phyloP scores from a whole-genome alignment of 305 asterid genomes.

The Fraxinus sp. region DNA sequence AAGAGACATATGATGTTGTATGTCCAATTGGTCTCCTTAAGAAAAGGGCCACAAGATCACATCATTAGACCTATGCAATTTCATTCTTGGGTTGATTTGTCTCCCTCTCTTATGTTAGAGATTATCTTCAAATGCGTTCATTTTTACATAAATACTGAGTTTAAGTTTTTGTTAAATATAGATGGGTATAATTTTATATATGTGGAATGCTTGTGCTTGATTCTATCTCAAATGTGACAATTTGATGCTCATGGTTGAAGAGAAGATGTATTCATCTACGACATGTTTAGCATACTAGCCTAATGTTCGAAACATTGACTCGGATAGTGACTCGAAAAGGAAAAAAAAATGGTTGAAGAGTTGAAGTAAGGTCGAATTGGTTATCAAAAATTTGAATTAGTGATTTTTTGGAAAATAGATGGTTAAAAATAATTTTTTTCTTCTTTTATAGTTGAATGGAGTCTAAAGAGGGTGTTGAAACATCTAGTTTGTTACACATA shows the following conservation, averaged over 20 bases:
- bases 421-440: background rate
- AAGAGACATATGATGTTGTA: constrained; percentile 40
- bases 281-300: background rate
- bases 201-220: background rate
- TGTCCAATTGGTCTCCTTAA: constrained; percentile 43
- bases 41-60: constrained; percentile 9
- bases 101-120: background rate
- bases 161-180: background rate
- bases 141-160: background rate
- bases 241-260: background rate
- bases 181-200: background rate
- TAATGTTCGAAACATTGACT: background rate
- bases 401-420: too few relatives aligned
- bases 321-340: background rate
- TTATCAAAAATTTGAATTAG: background rate
- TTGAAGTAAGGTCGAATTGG: background rate
- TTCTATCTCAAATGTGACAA: background rate
- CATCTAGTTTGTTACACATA: background rate
- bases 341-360: background rate
- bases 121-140: background rate
- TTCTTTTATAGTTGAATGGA: background rate
- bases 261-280: background rate
- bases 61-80: background rate
- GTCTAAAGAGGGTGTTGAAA: background rate
- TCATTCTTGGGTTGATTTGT: background rate